Percentiles rank a stretch among this genome's conserved stretches.
These are phyloP conservation scores for Strobilomyces confusus DNA, from an alignment of 768 basidiomycete species.

Conservation along the genomic window DNA sequence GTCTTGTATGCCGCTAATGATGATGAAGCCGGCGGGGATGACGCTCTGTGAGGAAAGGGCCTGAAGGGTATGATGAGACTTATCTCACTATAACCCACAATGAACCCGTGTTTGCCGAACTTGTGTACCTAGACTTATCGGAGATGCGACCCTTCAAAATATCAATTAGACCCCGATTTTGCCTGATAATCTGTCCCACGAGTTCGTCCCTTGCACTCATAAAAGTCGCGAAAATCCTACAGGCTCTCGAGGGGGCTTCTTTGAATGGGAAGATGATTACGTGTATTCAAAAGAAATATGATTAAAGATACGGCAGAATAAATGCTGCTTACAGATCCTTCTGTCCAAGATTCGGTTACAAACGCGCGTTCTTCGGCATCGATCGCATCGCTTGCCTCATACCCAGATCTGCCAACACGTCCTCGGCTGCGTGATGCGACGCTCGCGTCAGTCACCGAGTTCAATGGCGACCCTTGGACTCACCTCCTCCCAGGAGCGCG, in stretches of 20 bases:
- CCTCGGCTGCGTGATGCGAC: constrained; percentile 47
- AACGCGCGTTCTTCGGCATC: constrained; percentile 65
- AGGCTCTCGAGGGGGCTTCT: background rate
- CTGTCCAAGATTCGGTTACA: constrained; percentile 33
- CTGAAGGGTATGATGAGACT: too few species aligned
- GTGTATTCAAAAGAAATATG: background rate
- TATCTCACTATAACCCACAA: too few species aligned
- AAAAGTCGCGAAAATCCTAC: too few species aligned
- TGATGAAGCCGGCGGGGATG: too few species aligned
- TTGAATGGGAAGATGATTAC: background rate
- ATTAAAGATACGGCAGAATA: background rate
- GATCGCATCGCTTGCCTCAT: constrained; percentile 74
- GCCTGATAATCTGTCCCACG: too few species aligned
- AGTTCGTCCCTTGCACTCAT: too few species aligned
- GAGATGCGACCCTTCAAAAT: too few species aligned
- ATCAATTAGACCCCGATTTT: too few species aligned
- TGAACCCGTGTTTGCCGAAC: too few species aligned
- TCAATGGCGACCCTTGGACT: constrained; percentile 3
- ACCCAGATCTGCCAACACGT: constrained; percentile 73
- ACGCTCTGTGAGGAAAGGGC: too few species aligned
- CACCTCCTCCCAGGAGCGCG: constrained; percentile 64
- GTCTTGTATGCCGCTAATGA: too few species aligned
- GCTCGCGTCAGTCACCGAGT: background rate
- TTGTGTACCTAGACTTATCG: too few species aligned
- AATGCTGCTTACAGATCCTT: background rate